Evolutionary conservation across 73 alveolate species (phyloP).

Genomic region (Blepharisma stoltei): DNA sequence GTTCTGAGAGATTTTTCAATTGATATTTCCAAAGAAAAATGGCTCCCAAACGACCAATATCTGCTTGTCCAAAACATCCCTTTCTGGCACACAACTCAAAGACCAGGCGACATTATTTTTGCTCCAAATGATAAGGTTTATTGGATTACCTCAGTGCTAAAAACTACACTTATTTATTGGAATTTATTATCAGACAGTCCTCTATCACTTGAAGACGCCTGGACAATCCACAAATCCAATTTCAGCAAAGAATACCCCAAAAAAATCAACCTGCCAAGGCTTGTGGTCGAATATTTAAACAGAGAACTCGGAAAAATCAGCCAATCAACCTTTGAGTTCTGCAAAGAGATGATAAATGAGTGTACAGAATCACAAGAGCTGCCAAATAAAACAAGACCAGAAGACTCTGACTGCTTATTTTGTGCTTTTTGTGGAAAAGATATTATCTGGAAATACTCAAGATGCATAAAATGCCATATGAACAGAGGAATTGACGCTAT

Average conservation of each 20-base stretch:
- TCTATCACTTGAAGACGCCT: too few species aligned
- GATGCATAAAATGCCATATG: constrained; percentile 1
- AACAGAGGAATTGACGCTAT: background rate
- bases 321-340: background rate
- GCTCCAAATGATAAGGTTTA: background rate
- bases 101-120: constrained; percentile 4
- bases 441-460: constrained; percentile 8
- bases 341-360: background rate
- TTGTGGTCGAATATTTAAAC: background rate
- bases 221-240: too few species aligned
- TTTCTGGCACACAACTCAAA: background rate
- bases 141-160: background rate
- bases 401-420: background rate
- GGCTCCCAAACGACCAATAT: constrained; percentile 3
- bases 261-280: constrained; percentile 12
- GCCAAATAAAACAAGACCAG: background rate
- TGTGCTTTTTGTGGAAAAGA: constrained; percentile 25
- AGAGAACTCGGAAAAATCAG: background rate
- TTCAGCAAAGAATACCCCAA: background rate
- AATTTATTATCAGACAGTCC: too few species aligned
- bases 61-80: background rate
- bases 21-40: background rate
- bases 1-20: background rate
- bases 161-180: too few species aligned
- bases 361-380: background rate